Evolutionary conservation across 1,139 yeast genomes (phyloP).

Genomic region (Hyphopichia pseudoburtonii): DNA sequence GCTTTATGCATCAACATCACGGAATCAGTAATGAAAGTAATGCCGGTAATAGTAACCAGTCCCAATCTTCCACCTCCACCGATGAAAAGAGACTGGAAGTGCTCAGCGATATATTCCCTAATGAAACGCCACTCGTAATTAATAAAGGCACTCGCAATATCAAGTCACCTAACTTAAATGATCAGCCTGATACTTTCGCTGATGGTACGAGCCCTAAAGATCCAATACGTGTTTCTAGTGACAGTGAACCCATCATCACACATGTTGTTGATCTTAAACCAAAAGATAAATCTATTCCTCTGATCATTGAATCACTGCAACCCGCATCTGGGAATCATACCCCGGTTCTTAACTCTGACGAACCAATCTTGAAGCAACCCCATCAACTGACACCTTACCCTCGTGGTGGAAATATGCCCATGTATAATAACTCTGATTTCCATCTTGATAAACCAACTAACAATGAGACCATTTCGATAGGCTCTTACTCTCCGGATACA

Average conservation of each 20-base stretch:
- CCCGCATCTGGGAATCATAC: background rate
- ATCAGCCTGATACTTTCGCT: too few relatives aligned
- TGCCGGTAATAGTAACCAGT: too few relatives aligned
- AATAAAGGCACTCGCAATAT: slow-evolving; percentile 15
- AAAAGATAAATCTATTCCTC: background rate
- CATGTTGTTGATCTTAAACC: slow-evolving; percentile 1
- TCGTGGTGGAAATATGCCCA: background rate
- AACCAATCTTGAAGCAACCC: background rate
- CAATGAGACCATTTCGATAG: slow-evolving; percentile 26
- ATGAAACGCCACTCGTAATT: slow-evolving; percentile 39
- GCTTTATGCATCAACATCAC: slow-evolving; percentile 4
- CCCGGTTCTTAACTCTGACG: background rate
- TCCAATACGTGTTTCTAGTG: slow-evolving; percentile 2
- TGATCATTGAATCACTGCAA: background rate
- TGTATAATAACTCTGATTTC: background rate
- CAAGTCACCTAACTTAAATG: background rate
- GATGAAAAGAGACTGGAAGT: slow-evolving; percentile 38
- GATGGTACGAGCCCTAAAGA: slow-evolving; percentile 3
- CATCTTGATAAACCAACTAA: slow-evolving; percentile 2
- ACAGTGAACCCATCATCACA: slow-evolving; percentile 3
- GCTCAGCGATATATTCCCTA: slow-evolving; percentile 43
- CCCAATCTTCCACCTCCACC: slow-evolving; percentile 11
- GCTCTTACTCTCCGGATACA: slow-evolving; percentile 39
- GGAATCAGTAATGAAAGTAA: too few relatives aligned
- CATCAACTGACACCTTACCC: slow-evolving; percentile 2